Evolutionary conservation across 192 early-diverging fungal species (phyloP).

Genomic region (Mortierella claussenii): DNA sequence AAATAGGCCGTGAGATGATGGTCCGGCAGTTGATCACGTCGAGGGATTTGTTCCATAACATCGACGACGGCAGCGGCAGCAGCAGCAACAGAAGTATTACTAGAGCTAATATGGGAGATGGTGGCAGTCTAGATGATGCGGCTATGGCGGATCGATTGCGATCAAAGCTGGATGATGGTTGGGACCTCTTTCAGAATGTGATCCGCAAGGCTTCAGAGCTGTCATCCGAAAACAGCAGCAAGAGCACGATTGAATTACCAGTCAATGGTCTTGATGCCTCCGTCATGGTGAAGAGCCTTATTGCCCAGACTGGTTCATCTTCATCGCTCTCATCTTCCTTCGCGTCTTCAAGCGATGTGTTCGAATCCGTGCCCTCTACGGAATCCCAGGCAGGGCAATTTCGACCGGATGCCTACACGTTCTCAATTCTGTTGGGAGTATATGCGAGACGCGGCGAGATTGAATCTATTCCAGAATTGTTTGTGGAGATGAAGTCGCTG

Average conservation of each 20-base stretch:
- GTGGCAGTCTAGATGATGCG: not conserved
- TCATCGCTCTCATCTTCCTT: too few relatives aligned
- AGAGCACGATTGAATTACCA: too few relatives aligned
- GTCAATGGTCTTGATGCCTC: constrained; percentile 9
- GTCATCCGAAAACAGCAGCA: not conserved
- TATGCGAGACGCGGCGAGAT: constrained; percentile 41
- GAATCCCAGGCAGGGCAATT: constrained; percentile 2
- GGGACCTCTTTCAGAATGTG: constrained; percentile 23
- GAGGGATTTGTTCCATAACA: too few relatives aligned
- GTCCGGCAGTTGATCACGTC: constrained; percentile 23
- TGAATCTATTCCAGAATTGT: constrained; percentile 37
- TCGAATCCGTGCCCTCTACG: too few relatives aligned
- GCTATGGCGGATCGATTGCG: not conserved
- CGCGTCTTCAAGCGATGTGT: too few relatives aligned
- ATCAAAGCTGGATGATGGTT: constrained; percentile 28
- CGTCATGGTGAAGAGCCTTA: constrained; percentile 15
- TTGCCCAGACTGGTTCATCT: constrained; percentile 3
- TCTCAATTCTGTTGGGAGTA: constrained; percentile 36
- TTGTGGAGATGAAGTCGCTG: constrained; percentile 32
- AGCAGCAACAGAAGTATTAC: too few relatives aligned
- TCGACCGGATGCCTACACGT: constrained; percentile 31
- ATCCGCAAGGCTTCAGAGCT: constrained; percentile 4
- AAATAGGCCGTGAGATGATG: constrained; percentile 41
- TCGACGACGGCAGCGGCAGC: too few relatives aligned
- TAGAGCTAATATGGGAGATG: too few relatives aligned